phyloP scores from a whole-genome alignment of 371 early-diverging fungal genomes.

The Capniomyces stellatus region DNA sequence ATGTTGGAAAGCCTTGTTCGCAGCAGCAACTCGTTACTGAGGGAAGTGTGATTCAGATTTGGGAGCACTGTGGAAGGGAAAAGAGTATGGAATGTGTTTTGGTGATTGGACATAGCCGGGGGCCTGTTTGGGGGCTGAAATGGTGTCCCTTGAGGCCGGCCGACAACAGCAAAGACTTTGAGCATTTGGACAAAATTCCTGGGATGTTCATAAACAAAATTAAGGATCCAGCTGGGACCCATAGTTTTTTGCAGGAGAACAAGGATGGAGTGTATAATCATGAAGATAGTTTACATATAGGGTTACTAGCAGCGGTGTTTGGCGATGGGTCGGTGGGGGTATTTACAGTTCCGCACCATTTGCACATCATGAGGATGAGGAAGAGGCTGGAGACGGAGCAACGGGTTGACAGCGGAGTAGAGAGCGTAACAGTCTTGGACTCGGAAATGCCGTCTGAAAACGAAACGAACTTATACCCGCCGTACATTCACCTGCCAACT shows the following conservation, averaged over 20 bases:
- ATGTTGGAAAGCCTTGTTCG: not conserved
- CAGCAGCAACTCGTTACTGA: not conserved
- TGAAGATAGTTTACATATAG: not conserved
- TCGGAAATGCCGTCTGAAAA: no score
- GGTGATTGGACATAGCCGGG: not conserved
- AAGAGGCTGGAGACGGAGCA: not conserved
- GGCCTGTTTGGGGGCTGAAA: not conserved
- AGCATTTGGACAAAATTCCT: not conserved
- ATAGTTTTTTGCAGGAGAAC: not conserved
- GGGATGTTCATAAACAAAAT: not conserved
- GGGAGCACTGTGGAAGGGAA: not conserved
- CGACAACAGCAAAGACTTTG: not conserved
- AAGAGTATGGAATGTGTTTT: not conserved
- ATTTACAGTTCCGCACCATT: constrained; percentile 3
- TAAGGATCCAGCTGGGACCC: not conserved
- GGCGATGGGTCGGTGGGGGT: constrained; percentile 3
- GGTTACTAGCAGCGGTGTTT: constrained; percentile 5
- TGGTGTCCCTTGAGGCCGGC: constrained; percentile 3
- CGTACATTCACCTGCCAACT: not conserved
- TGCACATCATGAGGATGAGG: not conserved
- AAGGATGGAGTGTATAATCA: not conserved
- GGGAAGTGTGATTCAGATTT: constrained; percentile 1
- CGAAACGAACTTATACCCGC: not conserved
- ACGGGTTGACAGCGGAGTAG: not conserved
- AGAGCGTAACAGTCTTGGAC: no score